A percentile compares a stretch with the other conserved stretches of the same genome.
phyloP scores from a whole-genome alignment of 1,139 yeast genomes.

The Yamadazyma sp. region DNA sequence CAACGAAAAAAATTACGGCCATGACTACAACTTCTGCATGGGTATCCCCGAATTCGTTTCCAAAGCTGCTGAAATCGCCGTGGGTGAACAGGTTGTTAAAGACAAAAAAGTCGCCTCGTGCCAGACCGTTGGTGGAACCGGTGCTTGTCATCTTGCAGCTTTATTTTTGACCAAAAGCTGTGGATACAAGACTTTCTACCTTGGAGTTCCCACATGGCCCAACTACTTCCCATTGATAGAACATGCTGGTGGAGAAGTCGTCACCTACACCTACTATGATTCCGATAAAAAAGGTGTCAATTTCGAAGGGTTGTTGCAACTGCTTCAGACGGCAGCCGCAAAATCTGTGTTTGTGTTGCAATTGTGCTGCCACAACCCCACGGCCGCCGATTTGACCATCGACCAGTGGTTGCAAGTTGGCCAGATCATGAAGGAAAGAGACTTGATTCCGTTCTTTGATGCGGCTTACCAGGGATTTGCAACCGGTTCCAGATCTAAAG shows the following conservation, averaged over 20 bases:
- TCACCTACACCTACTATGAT: constrained; percentile 30
- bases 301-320: constrained; percentile 22
- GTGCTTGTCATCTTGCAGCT: constrained; percentile 38
- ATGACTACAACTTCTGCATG: constrained; percentile 39
- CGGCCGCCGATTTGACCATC: constrained; percentile 81
- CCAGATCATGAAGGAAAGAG: constrained; percentile 32
- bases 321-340: constrained; percentile 26
- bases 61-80: constrained; percentile 31
- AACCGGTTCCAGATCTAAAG: constrained; percentile 39
- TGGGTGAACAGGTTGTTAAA: constrained; percentile 23
- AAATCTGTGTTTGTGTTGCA: constrained; percentile 57
- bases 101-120: constrained; percentile 30
- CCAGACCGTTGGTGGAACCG: constrained; percentile 44
- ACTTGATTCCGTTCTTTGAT: constrained; percentile 41
- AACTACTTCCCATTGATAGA: constrained; percentile 38
- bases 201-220: constrained; percentile 43
- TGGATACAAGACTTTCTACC: constrained; percentile 27
- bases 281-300: constrained; percentile 24
- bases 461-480: constrained; percentile 69
- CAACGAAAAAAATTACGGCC: constrained; percentile 35
- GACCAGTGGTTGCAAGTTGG: constrained; percentile 56
- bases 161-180: constrained; percentile 20
- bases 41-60: constrained; percentile 36
- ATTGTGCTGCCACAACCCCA: constrained; percentile 95
- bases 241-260: constrained; percentile 26